A percentile compares a stretch with the other conserved stretches of the same genome.
Conservation (phyloP, 208 protist species). For the Crithidia mellificae region DNA sequence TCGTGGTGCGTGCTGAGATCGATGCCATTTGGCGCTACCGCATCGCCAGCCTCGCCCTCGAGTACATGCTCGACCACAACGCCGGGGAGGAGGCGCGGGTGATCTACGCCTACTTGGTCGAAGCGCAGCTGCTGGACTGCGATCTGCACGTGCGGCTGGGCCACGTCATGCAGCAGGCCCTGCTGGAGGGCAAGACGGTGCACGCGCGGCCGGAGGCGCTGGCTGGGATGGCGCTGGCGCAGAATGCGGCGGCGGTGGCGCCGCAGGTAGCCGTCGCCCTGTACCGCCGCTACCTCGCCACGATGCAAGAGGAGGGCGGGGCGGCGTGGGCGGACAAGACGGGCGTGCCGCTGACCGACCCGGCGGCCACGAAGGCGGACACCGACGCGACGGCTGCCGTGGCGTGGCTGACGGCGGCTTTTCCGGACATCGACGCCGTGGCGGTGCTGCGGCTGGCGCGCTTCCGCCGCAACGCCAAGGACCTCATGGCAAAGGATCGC, state of each 20-base stretch:
- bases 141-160: slow-evolving; percentile 84
- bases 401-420: slow-evolving; percentile 60
- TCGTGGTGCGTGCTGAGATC: slow-evolving; percentile 73
- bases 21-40: slow-evolving; percentile 83
- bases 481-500: slow-evolving; percentile 79
- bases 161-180: slow-evolving; percentile 68
- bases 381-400: slow-evolving; percentile 31
- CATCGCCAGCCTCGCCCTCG: slow-evolving; percentile 64
- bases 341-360: slow-evolving; percentile 24
- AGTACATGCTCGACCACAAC: slow-evolving; percentile 74
- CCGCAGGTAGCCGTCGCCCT: slow-evolving; percentile 72
- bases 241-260: slow-evolving; percentile 56
- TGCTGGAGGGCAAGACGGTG: slow-evolving; percentile 72
- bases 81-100: slow-evolving; percentile 69
- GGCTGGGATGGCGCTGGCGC: slow-evolving; percentile 48
- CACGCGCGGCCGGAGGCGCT: slow-evolving; percentile 32
- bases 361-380: slow-evolving; percentile 10
- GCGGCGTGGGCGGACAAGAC: slow-evolving; percentile 4
- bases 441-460: slow-evolving; percentile 77
- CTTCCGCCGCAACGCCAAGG: slow-evolving; percentile 48
- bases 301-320: slow-evolving; percentile 16
- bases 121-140: slow-evolving; percentile 63
- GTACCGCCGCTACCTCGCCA: slow-evolving; percentile 44
- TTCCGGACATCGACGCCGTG: slow-evolving; percentile 66
- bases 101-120: slow-evolving; percentile 73